These are phyloP conservation scores for Schoenoplectus tabernaemontani DNA, from an alignment of 202 grass and related monocot genomes.

Conservation along the genomic window DNA sequence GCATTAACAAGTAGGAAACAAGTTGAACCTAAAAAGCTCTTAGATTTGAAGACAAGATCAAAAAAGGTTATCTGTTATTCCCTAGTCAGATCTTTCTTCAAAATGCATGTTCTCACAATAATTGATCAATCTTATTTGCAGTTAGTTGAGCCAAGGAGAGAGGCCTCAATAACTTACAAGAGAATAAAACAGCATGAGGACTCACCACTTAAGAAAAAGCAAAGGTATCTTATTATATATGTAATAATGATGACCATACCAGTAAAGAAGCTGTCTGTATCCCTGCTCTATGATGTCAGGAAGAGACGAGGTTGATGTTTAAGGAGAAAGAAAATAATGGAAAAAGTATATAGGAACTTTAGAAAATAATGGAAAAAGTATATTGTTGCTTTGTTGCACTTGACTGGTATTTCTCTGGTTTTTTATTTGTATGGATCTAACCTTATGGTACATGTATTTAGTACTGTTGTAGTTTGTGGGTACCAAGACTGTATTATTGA, in stretches of 20 bases:
- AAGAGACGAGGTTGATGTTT: not conserved
- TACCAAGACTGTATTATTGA: not conserved
- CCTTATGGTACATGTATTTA: not conserved
- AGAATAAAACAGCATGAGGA: not conserved
- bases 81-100: not conserved
- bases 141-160: not conserved
- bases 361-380: too few species aligned
- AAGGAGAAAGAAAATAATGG: not conserved
- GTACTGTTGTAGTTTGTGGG: too few species aligned
- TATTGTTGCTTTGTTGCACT: not conserved
- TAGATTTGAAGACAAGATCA: constrained; percentile 8
- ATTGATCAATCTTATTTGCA: not conserved
- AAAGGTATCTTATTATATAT: not conserved
- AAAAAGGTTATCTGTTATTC: constrained; percentile 9
- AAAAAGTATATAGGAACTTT: not conserved
- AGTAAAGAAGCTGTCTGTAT: not conserved
- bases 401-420: not conserved
- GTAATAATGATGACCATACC: not conserved
- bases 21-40: constrained; percentile 8
- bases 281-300: too few species aligned
- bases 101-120: not conserved
- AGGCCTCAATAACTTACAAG: not conserved
- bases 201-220: constrained; percentile 9
- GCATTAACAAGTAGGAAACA: not conserved
- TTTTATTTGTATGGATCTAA: not conserved